Conservation (phyloP, 2,329 filamentous ascomycete genomes). For the Pestalotiopsis sp. region DNA sequence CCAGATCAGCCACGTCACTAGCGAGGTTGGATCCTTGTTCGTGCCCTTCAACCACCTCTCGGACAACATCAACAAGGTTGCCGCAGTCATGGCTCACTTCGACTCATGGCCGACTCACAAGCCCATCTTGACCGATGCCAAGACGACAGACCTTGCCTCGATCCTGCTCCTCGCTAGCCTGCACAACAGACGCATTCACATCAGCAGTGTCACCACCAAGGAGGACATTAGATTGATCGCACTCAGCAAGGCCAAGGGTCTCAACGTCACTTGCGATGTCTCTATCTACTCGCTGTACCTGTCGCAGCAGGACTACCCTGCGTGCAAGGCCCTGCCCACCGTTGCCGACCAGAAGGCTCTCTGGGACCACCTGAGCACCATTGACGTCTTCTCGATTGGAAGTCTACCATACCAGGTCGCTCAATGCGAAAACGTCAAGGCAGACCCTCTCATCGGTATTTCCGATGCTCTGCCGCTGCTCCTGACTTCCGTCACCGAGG, state of each 20-base stretch:
- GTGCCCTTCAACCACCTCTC: conserved; percentile 82
- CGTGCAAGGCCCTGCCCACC: conserved; percentile 68
- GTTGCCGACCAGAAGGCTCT: conserved; percentile 70
- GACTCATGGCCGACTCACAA: conserved; percentile 77
- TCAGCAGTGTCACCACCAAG: conserved; percentile 79
- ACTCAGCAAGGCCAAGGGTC: conserved; percentile 78
- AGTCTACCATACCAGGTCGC: conserved; percentile 79
- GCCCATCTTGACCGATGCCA: conserved; percentile 80
- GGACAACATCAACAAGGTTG: conserved; percentile 83
- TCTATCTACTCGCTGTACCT: conserved; percentile 80
- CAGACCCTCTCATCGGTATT: conserved; percentile 67
- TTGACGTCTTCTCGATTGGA: conserved; percentile 80
- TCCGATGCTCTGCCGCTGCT: conserved; percentile 74
- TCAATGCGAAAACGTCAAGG: conserved; percentile 49
- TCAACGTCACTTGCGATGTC: conserved; percentile 81
- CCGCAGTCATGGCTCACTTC: conserved; percentile 78
- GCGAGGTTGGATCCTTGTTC: conserved; percentile 78
- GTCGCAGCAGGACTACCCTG: conserved; percentile 69
- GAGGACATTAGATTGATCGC: conserved; percentile 79
- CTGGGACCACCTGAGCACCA: conserved; percentile 72
- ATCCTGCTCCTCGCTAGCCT: conserved; percentile 77
- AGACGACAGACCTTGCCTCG: conserved; percentile 79
- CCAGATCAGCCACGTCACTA: conserved; percentile 72
- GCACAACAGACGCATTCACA: conserved; percentile 77
- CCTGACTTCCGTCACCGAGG: conserved; percentile 75